A percentile compares a stretch with the other conserved stretches of the same genome.
Evolutionary conservation across 495 filamentous ascomycete species (phyloP).

Genomic region (Tuber brumale): DNA sequence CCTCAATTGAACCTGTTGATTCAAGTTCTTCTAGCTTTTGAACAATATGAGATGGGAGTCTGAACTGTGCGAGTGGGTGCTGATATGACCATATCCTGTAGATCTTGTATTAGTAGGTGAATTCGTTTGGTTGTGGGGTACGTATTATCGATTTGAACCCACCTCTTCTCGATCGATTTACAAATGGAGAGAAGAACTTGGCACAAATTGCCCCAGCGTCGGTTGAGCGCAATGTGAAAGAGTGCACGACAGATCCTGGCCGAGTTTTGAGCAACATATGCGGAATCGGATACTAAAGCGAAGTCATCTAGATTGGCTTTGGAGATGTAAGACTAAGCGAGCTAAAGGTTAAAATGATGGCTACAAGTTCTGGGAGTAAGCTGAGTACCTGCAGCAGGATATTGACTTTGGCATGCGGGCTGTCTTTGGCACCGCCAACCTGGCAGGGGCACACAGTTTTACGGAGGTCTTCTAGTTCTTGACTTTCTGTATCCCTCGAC

Average conservation of each 20-base stretch:
- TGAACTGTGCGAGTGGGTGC: slow-evolving; percentile 92
- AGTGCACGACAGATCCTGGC: slow-evolving; percentile 88
- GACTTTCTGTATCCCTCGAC: slow-evolving; percentile 74
- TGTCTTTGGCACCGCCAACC: slow-evolving; percentile 5
- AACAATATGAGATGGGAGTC: slow-evolving; percentile 74
- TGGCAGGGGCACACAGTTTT: slow-evolving; percentile 63
- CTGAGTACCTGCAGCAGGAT: slow-evolving; percentile 55
- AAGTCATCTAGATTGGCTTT: slow-evolving; percentile 82
- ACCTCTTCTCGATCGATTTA: slow-evolving; percentile 87
- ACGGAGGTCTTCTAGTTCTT: slow-evolving; percentile 64
- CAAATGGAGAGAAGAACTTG: slow-evolving; percentile 79
- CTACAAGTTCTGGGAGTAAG: background rate
- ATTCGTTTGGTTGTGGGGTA: background rate
- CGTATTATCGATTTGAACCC: background rate
- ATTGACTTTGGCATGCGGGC: slow-evolving; percentile 82
- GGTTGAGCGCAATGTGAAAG: slow-evolving; percentile 94
- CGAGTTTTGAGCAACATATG: slow-evolving; percentile 92
- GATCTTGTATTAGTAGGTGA: background rate
- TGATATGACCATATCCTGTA: slow-evolving; percentile 80
- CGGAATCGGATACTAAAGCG: slow-evolving; percentile 79
- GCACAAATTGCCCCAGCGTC: slow-evolving; percentile 91
- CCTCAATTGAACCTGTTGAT: slow-evolving; percentile 65
- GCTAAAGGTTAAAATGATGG: background rate
- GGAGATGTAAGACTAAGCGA: slow-evolving; percentile 80
- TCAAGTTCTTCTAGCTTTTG: slow-evolving; percentile 74